Base-by-base conservation (phyloP, 2,329 filamentous ascomycete species). In the Blumeriella jaapii region DNA sequence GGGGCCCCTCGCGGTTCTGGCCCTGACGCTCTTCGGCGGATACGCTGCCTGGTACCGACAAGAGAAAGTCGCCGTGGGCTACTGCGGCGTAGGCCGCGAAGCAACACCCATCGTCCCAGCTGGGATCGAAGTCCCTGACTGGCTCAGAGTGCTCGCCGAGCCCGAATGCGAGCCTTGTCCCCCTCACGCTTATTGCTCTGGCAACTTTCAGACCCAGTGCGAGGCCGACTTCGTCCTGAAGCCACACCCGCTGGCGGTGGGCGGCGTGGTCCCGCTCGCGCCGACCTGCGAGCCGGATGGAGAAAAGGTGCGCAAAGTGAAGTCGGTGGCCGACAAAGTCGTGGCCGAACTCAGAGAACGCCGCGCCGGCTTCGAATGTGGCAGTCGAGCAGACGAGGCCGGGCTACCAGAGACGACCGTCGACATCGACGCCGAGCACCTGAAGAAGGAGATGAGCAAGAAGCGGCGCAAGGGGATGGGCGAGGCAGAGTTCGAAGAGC, bases 221-320 rank as follows among this genome's bases (percentile, higher is more conserved):
- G 86, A 95, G 49, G 69, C 72, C 34, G 91, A 89, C 54, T 98
- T 93, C 53, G 71, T 98, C 29, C 67, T 91, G 23, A 81, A 82
- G 52, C 73, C 77, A 1, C 89, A 96, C 55, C 87, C 89, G 1
- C 65, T 96, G 14, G 80, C 86, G 0, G 57, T 95, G 0, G 77
- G 78, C 31, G 87, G 91, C 0, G 54, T 93, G 3, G 54, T 96
- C 4, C 91, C 91, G 6, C 63, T 98, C 6, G 77, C 87, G 5
- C 89, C 93, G 1, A 87, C 84, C 4, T 98, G 91, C 58, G 89
- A 95, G 59, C 82, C 91, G 0, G 93, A 98, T 58, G 86, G 86
- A 41, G 85, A 93, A 52, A 95, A 94, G 58, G 84, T 81, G 6
- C 76, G 84, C 24, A 80, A 82, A 12, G 81, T 96, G 31, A 84